Base-by-base conservation (phyloP, 768 basidiomycete genomes). In the Favolaschia claudopus region DNA sequence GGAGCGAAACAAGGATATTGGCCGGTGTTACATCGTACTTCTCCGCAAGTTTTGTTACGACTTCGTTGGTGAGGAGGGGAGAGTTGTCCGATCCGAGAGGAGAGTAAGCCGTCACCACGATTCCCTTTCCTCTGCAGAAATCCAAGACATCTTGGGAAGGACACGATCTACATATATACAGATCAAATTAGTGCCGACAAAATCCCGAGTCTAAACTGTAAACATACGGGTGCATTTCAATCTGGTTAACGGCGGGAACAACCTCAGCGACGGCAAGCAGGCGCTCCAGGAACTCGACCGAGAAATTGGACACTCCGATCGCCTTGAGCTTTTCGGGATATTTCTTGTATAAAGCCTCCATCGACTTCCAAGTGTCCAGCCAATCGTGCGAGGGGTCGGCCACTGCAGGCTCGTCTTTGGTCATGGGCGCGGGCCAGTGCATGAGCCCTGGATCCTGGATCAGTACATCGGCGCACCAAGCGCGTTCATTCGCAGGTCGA, bases 361-460 rank as follows among this genome's bases (percentile, higher is more conserved):
- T 89, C 49, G 75, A 71, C 67, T 86, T 86, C 92, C 92, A 95
- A 28, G 92, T 91, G 65, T 94, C 82, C 43, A 88, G 74, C 85
- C 91, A 90, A 67, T 85, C 82, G 68, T 58, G 56, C 3, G 62
- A 44, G 47, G 51, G 51, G 39, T 64, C 62, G 15, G 62, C 53
- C 13, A 33, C 14, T 4, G 54, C 34, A 9, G 62, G 62, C 47
- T 78, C 78, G 57, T 84, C 85, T 38, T 66, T 64, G 12, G 82
- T 84, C 85, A 91, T 85, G 31, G 91, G 88, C 19, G 89, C 85
- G 14, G 92, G 93, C 92, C 91, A 92, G 74, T 92, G 91, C 82
- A 92, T 86, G 56, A 92, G 77, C 84, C 86, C 87, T 89, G 57
- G 6, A 39, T 9, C 5, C 22, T 7, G 27, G 6, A 28, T 37